phyloP scores from a whole-genome alignment of 345 rosid genomes.

The Erysimum cheiranthoides region DNA sequence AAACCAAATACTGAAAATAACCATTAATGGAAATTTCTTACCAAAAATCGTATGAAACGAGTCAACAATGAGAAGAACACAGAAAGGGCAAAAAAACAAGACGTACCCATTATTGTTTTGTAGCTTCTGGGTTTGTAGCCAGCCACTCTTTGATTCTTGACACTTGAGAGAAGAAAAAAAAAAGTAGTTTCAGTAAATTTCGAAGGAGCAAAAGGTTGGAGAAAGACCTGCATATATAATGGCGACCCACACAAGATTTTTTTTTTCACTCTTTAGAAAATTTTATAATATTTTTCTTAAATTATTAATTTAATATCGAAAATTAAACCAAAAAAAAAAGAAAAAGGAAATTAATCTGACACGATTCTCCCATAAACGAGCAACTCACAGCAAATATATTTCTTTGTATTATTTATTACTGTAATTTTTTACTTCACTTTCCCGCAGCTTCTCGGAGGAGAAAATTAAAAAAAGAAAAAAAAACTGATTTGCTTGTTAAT shows the following conservation, averaged over 20 bases:
- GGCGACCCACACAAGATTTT: conserved; percentile 46
- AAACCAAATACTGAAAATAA: not conserved
- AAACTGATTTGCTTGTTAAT: not conserved
- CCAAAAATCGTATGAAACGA: conserved; percentile 5
- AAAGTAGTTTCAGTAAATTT: conserved; percentile 23
- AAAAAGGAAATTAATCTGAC: conserved; percentile 54
- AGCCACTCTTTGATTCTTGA: conserved; percentile 38
- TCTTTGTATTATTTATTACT: not conserved
- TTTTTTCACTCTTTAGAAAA: conserved; percentile 31
- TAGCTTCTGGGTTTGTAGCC: conserved; percentile 7
- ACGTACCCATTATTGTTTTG: conserved; percentile 59
- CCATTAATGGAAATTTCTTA: conserved; percentile 23
- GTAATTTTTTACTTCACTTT: conserved; percentile 17
- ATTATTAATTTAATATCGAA: conserved; percentile 24
- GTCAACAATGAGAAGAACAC: conserved; percentile 34
- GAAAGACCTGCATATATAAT: conserved; percentile 45
- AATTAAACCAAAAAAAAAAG: conserved; percentile 31
- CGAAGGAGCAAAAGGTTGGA: conserved; percentile 31
- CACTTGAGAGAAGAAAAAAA: conserved; percentile 25
- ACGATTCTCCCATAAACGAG: conserved; percentile 77
- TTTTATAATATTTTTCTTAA: conserved; percentile 1
- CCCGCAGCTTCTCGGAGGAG: conserved; percentile 12
- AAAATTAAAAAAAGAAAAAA: not conserved
- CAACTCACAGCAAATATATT: conserved; percentile 43
- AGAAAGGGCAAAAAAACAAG: not conserved